Percentiles rank a stretch among this genome's conserved stretches.
phyloP scores from a whole-genome alignment of 768 basidiomycete genomes.

The Crassisporium funariophilum region DNA sequence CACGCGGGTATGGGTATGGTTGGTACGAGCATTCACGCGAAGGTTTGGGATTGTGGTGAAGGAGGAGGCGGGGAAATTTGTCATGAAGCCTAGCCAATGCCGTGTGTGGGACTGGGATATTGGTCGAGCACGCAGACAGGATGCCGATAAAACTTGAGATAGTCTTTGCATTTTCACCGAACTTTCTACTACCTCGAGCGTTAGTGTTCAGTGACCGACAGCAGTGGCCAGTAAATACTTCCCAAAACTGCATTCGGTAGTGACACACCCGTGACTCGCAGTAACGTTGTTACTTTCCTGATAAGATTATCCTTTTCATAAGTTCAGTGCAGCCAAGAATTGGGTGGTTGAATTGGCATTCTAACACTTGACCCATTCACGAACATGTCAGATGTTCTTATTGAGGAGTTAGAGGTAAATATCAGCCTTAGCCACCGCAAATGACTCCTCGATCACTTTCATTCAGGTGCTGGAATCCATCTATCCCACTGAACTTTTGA shows the following conservation, averaged over 20 bases:
- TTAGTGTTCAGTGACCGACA: too few species aligned
- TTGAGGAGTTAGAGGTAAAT: conserved; percentile 89
- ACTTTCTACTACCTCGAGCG: neutral
- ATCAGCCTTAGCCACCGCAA: conserved; percentile 3
- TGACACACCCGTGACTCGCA: neutral
- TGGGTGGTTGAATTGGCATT: conserved; percentile 2
- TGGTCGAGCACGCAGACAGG: conserved; percentile 1
- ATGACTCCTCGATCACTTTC: conserved; percentile 11
- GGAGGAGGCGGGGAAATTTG: too few species aligned
- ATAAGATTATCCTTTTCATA: conserved; percentile 4
- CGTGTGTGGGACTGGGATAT: too few species aligned
- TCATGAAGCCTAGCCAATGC: too few species aligned
- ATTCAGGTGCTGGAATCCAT: conserved; percentile 90
- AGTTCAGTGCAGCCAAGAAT: neutral
- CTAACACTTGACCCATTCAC: conserved; percentile 15
- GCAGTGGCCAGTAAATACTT: too few species aligned
- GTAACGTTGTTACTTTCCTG: too few species aligned
- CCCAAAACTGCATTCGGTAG: too few species aligned
- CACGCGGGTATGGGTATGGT: too few species aligned
- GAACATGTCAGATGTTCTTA: conserved; percentile 69
- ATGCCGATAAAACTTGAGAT: conserved; percentile 6
- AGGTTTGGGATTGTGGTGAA: too few species aligned
- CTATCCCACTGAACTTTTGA: conserved; percentile 90
- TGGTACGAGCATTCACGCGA: too few species aligned
- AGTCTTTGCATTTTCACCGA: conserved; percentile 25